Conservation (phyloP, 1,284 basidiomycete species). For the Apiotrichum gamsii region DNA sequence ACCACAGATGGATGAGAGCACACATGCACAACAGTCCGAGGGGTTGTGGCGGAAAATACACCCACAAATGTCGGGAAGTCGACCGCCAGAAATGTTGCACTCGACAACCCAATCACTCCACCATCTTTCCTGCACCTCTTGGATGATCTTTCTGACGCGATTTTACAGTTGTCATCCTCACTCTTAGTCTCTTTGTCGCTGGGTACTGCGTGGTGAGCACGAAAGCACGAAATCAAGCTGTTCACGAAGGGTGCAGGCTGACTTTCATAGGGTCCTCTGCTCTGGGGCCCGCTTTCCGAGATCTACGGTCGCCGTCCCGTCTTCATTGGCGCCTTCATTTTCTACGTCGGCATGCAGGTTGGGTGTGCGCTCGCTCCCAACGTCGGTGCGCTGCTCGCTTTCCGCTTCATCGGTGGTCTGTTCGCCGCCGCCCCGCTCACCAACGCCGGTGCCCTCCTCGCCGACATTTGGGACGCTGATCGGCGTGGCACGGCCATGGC, state of each 20-base stretch:
- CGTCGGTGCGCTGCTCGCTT: conserved; percentile 57
- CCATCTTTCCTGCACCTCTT: too few relatives aligned
- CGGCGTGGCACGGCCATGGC: conserved; percentile 64
- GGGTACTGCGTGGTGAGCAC: conserved; percentile 53
- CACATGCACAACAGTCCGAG: too few relatives aligned
- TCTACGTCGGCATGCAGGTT: conserved; percentile 56
- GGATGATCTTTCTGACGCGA: too few relatives aligned
- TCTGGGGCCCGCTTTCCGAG: conserved; percentile 56
- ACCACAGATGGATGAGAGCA: too few relatives aligned
- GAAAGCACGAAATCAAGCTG: too few relatives aligned
- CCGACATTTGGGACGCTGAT: conserved; percentile 61
- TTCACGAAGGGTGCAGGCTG: too few relatives aligned
- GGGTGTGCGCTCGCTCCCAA: conserved; percentile 60
- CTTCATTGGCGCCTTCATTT: conserved; percentile 61
- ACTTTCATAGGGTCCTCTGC: conserved; percentile 62
- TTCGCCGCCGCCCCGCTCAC: conserved; percentile 53
- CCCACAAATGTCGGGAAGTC: too few relatives aligned
- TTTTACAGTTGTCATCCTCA: conserved; percentile 51
- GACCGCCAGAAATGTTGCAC: too few relatives aligned
- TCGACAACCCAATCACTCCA: too few relatives aligned
- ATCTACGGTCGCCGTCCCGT: conserved; percentile 56
- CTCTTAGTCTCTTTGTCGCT: conserved; percentile 48
- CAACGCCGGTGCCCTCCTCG: conserved; percentile 53
- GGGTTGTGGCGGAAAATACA: too few relatives aligned
- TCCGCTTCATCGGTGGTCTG: conserved; percentile 62